Conservation (phyloP, 163 green algal species). For the Scenedesmus sp. region DNA sequence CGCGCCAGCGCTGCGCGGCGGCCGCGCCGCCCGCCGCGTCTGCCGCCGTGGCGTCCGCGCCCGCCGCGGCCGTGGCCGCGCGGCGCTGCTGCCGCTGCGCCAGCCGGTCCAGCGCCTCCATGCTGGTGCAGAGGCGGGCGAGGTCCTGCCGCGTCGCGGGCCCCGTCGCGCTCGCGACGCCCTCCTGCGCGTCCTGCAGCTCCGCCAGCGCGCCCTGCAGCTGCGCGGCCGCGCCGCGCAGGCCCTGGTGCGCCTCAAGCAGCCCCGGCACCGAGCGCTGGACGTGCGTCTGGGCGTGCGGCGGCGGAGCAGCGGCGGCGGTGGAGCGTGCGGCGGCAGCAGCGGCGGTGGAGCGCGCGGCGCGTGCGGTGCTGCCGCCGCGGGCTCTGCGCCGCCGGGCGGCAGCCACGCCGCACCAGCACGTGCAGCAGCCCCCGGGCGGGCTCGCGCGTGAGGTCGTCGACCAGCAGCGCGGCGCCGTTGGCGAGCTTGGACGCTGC, state of each 20-base stretch:
- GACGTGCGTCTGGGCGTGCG: conserved; percentile 25
- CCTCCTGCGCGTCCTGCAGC: conserved; percentile 30
- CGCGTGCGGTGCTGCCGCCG: no score
- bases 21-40: no score
- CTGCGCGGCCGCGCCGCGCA: conserved; percentile 6
- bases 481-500: conserved; percentile 41
- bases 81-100: conserved; percentile 14
- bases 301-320: no score
- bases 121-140: background rate
- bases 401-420: conserved; percentile 28
- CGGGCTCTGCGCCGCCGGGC: no score
- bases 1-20: no score
- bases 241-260: conserved; percentile 14
- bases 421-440: conserved; percentile 39
- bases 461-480: background rate
- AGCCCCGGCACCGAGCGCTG: conserved; percentile 19
- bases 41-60: no score
- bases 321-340: background rate
- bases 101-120: background rate
- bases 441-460: conserved; percentile 28
- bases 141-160: conserved; percentile 33
- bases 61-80: no score
- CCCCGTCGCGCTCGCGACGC: conserved; percentile 16
- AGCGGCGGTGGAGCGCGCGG: no score
- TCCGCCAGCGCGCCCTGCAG: conserved; percentile 27